These are phyloP conservation scores for Colletotrichum musae DNA, from an alignment of 2,329 filamentous ascomycete genomes.

Conservation along the genomic window DNA sequence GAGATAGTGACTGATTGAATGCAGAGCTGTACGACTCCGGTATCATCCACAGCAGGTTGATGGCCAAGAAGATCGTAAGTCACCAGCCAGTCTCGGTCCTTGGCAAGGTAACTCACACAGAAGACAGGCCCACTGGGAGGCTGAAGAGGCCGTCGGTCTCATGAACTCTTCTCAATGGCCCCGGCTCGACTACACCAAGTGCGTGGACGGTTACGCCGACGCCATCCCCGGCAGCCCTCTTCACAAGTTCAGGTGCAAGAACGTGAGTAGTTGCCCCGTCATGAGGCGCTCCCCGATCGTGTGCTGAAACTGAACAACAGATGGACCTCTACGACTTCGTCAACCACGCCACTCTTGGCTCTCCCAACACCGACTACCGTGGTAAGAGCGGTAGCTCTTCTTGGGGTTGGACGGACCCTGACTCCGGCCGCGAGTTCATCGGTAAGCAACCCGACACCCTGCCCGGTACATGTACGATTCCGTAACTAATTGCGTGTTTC, in stretches of 20 bases:
- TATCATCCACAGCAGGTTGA: slow-evolving; percentile 43
- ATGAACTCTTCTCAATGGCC: slow-evolving; percentile 45
- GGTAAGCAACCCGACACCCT: neutral
- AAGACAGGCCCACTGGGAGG: slow-evolving; percentile 39
- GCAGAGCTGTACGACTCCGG: slow-evolving; percentile 45
- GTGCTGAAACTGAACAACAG: neutral
- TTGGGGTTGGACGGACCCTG: slow-evolving; percentile 60
- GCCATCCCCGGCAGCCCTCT: slow-evolving; percentile 43
- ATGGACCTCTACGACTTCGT: slow-evolving; percentile 69
- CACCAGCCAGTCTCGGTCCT: neutral
- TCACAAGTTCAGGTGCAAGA: slow-evolving; percentile 45
- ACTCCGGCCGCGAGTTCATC: slow-evolving; percentile 49
- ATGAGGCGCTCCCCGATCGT: neutral
- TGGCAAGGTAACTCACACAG: no score
- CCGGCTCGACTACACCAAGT: slow-evolving; percentile 44
- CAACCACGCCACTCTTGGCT: slow-evolving; percentile 66
- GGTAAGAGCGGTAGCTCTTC: slow-evolving; percentile 49
- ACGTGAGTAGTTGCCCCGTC: slow-evolving; percentile 18
- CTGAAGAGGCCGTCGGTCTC: slow-evolving; percentile 42
- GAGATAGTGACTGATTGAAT: neutral
- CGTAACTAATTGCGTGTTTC: no score
- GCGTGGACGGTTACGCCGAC: slow-evolving; percentile 43
- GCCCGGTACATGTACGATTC: no score
- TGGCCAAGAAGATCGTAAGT: slow-evolving; percentile 42
- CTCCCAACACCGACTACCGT: slow-evolving; percentile 46